Evolutionary conservation across 169 alveolate species (phyloP).

Genomic region (Plasmodium berghei): DNA sequence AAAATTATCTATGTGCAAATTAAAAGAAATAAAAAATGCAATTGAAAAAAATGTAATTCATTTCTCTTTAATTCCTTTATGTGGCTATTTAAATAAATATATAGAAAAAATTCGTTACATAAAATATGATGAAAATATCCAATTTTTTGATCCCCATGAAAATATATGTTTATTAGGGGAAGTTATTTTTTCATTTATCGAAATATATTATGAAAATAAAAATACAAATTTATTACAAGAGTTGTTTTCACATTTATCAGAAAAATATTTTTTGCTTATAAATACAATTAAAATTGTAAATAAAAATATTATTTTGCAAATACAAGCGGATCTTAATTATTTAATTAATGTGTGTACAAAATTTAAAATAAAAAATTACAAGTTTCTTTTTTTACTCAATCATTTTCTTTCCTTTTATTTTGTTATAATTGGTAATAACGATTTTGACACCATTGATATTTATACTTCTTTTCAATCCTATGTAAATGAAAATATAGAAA

Average conservation of each 20-base stretch:
- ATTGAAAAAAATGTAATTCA: constrained; percentile 45
- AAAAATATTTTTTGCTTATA: constrained; percentile 17
- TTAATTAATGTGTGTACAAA: constrained; percentile 37
- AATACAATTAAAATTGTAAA: constrained; percentile 6
- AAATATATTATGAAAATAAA: constrained; percentile 44
- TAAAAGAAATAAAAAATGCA: constrained; percentile 68
- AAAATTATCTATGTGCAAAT: constrained; percentile 41
- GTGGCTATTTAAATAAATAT: constrained; percentile 31
- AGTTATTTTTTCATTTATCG: constrained; percentile 33
- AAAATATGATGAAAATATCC: not conserved
- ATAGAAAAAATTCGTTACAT: constrained; percentile 5
- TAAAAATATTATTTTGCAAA: constrained; percentile 15
- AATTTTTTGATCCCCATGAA: constrained; percentile 32
- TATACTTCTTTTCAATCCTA: constrained; percentile 6
- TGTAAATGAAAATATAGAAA: constrained; percentile 14
- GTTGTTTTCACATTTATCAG: constrained; percentile 15
- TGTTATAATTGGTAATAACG: not conserved
- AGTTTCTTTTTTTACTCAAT: constrained; percentile 29
- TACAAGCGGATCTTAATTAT: constrained; percentile 49
- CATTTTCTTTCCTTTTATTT: constrained; percentile 31
- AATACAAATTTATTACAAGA: constrained; percentile 11
- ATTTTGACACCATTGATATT: not conserved
- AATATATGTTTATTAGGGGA: constrained; percentile 53
- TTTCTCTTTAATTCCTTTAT: constrained; percentile 49
- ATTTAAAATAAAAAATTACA: constrained; percentile 41